phyloP scores from a whole-genome alignment of 2,329 filamentous ascomycete genomes.

The Penicillium concentricum region DNA sequence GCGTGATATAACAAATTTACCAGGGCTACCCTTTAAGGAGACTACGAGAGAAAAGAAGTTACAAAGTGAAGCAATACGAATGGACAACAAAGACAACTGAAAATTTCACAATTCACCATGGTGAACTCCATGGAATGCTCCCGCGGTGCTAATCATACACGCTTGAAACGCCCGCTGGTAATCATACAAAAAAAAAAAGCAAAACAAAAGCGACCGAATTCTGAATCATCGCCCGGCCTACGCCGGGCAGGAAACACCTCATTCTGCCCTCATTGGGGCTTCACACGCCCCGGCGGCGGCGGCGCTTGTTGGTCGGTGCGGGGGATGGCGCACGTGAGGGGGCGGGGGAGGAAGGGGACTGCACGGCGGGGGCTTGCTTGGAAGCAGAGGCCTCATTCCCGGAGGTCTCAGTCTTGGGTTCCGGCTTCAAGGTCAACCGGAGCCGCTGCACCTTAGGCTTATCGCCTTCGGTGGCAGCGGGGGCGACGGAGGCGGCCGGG shows the following conservation, averaged over 20 bases:
- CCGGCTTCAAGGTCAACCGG: slow-evolving; percentile 16
- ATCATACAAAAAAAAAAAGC: neutral
- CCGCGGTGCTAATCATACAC: slow-evolving; percentile 3
- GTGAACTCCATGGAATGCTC: slow-evolving; percentile 6
- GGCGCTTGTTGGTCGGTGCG: neutral
- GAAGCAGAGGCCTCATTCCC: neutral
- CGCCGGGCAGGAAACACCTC: neutral
- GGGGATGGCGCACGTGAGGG: neutral
- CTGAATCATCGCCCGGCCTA: neutral
- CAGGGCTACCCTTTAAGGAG: neutral
- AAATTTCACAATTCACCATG: neutral
- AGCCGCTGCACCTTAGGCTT: slow-evolving; percentile 15
- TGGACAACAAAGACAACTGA: neutral
- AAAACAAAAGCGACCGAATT: neutral
- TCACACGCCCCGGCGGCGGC: neutral
- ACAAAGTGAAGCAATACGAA: neutral
- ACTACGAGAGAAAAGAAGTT: neutral
- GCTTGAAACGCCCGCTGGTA: slow-evolving; percentile 4
- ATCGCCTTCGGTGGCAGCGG: neutral
- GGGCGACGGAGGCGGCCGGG: neutral
- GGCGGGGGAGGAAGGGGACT: neutral
- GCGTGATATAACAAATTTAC: neutral
- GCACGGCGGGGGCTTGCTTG: neutral
- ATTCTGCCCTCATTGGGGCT: neutral
- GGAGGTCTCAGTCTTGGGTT: neutral